Base-by-base conservation (phyloP, 345 rosid genomes). In the Eutrema yunnanense region DNA sequence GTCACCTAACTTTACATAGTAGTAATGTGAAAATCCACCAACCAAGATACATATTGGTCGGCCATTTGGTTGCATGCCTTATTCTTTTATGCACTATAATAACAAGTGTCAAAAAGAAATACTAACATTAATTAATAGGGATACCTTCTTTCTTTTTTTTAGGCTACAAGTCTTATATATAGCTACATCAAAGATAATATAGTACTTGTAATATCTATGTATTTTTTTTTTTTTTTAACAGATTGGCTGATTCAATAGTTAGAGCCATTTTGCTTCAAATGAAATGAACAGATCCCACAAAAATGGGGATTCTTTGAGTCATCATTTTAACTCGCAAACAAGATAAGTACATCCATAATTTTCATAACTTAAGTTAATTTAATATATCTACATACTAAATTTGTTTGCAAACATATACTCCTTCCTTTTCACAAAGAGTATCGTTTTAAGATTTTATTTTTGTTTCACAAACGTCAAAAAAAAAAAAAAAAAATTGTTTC, bases 11-110 rank as follows among this genome's bases (percentile, higher is more conserved):
- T 60, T 52, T 59, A 67, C 57, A 67, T 42, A 60, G 52, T 42
- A 60, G 52, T 73, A 67, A 67, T 74, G 73, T 74, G 78, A 60
- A 59, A 75, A 53, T 69, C 27, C 74, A 75, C 74, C 79, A 69
- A 69, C 74, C 70, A 69, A 69, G 37, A 75, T 29, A 46, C 74
- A 75, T 1, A 19, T 46, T 62, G 47, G 79, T 69, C 79, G 79
- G 79, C 79, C 74, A 75, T 68, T 75, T 68, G 69, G 74, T 75
- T 68, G 36, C 74, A 75, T 37, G 2, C 26, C 64, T 36, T 53
- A 36, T 68, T 68, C 6, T 61, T 68, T 46, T 75, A 74, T 73
- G 36, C 61, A 66, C 37, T 38, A 56, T 6, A 38, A 49, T 30
- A 11, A 8, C 13, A 30, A 57, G 52, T 56, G 66, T 41, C 12